Percentiles rank a stretch among this genome's conserved stretches.
These are phyloP conservation scores for Solanum medicagineum DNA, from an alignment of 257 asterid species.

Conservation along the genomic window DNA sequence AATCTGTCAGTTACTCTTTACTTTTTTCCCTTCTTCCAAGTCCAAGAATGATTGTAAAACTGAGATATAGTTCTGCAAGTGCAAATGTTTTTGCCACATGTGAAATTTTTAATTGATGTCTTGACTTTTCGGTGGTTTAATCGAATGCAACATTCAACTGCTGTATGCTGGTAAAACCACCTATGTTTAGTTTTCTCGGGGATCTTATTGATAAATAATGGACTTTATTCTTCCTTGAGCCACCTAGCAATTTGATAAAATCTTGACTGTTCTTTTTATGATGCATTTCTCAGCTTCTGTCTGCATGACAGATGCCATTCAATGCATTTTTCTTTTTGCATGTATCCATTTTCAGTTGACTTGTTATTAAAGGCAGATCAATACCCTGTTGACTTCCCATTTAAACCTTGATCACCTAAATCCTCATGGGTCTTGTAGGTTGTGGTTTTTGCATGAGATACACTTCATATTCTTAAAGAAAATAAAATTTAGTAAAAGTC, in stretches of 20 bases:
- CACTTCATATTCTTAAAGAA: background rate
- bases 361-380: no score
- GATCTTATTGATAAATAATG: background rate
- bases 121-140: background rate
- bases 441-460: background rate
- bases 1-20: background rate
- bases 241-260: background rate
- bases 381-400: no score
- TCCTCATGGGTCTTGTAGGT: background rate
- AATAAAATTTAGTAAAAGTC: background rate
- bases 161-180: background rate
- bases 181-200: background rate
- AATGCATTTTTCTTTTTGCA: no score
- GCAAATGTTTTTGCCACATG: background rate
- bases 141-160: background rate
- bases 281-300: background rate
- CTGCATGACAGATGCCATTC: background rate
- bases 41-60: background rate
- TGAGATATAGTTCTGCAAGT: background rate
- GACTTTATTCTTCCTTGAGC: background rate
- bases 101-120: background rate
- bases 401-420: background rate
- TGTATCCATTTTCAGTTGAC: no score
- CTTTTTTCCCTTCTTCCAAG: background rate
- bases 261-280: background rate